Evolutionary conservation across 2,329 filamentous ascomycete genomes (phyloP).

Genomic region (Aspergillus amoenus): DNA sequence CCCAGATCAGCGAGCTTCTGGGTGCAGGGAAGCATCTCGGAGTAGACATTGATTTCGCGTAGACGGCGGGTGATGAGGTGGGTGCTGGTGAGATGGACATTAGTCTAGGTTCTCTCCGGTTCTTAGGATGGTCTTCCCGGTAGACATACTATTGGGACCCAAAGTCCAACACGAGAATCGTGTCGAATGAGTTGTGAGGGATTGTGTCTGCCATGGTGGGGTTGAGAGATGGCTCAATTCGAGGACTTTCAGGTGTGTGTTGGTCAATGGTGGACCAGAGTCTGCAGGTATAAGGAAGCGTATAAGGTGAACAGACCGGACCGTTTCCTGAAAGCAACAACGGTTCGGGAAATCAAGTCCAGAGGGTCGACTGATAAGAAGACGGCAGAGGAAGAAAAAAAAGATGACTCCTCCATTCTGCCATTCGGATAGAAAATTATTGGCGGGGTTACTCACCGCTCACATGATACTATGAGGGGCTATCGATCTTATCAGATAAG

Average conservation of each 20-base stretch:
- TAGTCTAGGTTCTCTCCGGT: conserved; percentile 3
- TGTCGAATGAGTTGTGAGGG: conserved; percentile 52
- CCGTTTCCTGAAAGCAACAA: neutral
- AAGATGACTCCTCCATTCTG: conserved; percentile 9
- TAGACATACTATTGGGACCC: conserved; percentile 41
- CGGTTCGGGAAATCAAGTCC: conserved; percentile 4
- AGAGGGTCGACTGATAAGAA: conserved; percentile 8
- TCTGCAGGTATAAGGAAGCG: neutral
- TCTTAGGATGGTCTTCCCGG: neutral
- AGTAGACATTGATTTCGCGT: conserved; percentile 76
- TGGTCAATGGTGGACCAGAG: neutral
- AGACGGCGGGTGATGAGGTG: conserved; percentile 48
- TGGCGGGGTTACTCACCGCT: conserved; percentile 6
- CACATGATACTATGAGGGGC: conserved; percentile 4
- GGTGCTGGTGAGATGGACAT: conserved; percentile 7
- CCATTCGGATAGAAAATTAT: neutral
- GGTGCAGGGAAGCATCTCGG: conserved; percentile 85
- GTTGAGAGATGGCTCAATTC: neutral
- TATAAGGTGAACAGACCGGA: neutral
- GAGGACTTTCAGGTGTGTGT: neutral
- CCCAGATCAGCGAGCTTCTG: conserved; percentile 73
- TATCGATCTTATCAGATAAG: conserved; percentile 11
- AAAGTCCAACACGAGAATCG: conserved; percentile 71
- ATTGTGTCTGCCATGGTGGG: conserved; percentile 21
- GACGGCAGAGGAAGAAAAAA: conserved; percentile 6